These are phyloP conservation scores for Candida methanosorbosa DNA, from an alignment of 805 yeast genomes.

Conservation along the genomic window DNA sequence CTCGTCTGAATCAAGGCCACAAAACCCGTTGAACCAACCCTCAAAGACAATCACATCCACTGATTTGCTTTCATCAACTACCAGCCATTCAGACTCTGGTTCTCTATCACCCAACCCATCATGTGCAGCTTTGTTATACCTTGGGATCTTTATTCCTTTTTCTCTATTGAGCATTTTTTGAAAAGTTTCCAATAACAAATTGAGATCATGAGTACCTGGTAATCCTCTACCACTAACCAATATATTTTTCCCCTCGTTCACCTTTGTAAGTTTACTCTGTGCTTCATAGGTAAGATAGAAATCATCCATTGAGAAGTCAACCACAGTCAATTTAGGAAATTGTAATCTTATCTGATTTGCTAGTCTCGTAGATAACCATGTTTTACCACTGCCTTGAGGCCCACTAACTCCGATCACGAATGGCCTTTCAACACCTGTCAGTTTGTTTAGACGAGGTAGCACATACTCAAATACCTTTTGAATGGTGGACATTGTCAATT, in stretches of 20 bases:
- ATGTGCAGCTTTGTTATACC: conserved; percentile 68
- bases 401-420: conserved; percentile 53
- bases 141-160: conserved; percentile 38
- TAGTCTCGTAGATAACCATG: conserved; percentile 42
- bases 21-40: conserved; percentile 98
- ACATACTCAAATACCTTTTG: too few relatives aligned
- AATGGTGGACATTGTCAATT: too few relatives aligned
- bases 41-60: conserved; percentile 71
- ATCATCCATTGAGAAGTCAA: conserved; percentile 75
- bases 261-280: conserved; percentile 45
- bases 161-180: conserved; percentile 18
- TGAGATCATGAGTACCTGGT: conserved; percentile 89
- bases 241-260: conserved; percentile 17
- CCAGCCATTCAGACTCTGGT: conserved; percentile 30
- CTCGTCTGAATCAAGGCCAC: conserved; percentile 33
- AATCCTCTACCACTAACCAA: conserved; percentile 72
- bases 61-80: conserved; percentile 16
- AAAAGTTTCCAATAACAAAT: conserved; percentile 30
- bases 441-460: too few relatives aligned
- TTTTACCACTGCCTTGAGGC: conserved; percentile 78
- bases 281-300: conserved; percentile 62
- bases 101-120: conserved; percentile 76
- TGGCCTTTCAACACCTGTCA: conserved; percentile 5
- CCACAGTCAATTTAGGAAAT: conserved; percentile 29
- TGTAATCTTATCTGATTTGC: conserved; percentile 20